Evolutionary conservation across 805 yeast genomes (phyloP), one percentile per base, ranked within the genome.

Genomic region (Candida corydali): DNA sequence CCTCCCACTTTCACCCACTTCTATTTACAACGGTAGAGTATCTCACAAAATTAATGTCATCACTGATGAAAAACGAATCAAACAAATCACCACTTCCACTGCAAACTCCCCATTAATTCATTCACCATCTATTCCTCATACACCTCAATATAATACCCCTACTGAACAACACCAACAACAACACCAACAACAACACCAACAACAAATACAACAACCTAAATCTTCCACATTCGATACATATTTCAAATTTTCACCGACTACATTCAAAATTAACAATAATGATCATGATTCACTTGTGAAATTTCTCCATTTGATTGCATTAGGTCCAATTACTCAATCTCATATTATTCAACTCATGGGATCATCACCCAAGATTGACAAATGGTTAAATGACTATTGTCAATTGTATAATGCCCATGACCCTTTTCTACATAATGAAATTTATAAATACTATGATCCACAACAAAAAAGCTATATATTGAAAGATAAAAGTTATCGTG

Each of bases 241-340:
- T 20, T 10, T 17, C 29, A 22, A 19, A 19, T 15, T 18, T 10
- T 10, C 24, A 29, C n/a, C n/a, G 14, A 10, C 12, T 17, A 14
- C 29, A 20, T 34, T 17, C 27, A 3, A 19, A 15, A 41, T 43
- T 12, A 9, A 23, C 27, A 5, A 20, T 41, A 4, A 26, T 36
- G 12, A 33, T 27, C 8, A 24, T 24, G 26, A 24, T 24, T 4
- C n/a, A 24, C 26, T 20, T 20, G 8, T 11, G n/a, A 65, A 70
- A 35, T 56, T 75, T 26, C 46, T 73, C 16, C 71, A 70, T 42
- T 51, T 69, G 17, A 46, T 75, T 25, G 75, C 80, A 1, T 50
- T 75, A 28, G 80, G 77, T 1, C 78, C 80, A 2, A 51, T 57
- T 12, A 49, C 73, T 1, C 43, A 52, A 1, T 45, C 14, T 4